phyloP scores from a whole-genome alignment of 2,329 filamentous ascomycete species.

The Fusarium staphyleae region DNA sequence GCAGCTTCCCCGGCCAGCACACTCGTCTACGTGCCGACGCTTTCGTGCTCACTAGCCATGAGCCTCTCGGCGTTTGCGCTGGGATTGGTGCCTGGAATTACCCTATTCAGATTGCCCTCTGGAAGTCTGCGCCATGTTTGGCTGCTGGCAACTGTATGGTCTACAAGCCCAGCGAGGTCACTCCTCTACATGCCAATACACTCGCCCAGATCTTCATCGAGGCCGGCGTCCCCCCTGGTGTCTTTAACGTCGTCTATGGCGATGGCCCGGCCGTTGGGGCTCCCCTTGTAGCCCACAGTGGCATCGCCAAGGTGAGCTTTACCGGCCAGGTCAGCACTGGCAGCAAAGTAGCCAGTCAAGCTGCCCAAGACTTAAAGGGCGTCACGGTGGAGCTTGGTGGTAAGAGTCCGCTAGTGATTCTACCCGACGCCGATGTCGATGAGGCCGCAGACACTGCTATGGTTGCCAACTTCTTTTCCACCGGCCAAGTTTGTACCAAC shows the following conservation, averaged over 20 bases:
- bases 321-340: constrained; percentile 88
- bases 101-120: constrained; percentile 87
- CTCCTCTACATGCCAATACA: constrained; percentile 79
- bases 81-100: constrained; percentile 95
- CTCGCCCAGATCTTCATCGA: constrained; percentile 79
- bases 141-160: constrained; percentile 90
- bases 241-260: constrained; percentile 88
- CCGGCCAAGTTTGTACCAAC: constrained; percentile 92
- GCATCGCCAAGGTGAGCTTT: constrained; percentile 86
- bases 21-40: constrained; percentile 76
- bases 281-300: constrained; percentile 74
- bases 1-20: constrained; percentile 82
- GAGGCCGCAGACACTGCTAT: constrained; percentile 88
- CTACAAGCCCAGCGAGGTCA: constrained; percentile 89
- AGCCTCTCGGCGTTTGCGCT: constrained; percentile 81
- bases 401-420: constrained; percentile 81
- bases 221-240: constrained; percentile 80
- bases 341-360: constrained; percentile 78
- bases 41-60: constrained; percentile 84
- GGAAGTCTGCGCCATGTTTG: constrained; percentile 87
- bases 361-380: constrained; percentile 83
- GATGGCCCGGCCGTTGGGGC: constrained; percentile 75
- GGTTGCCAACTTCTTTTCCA: constrained; percentile 94
- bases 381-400: constrained; percentile 93
- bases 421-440: constrained; percentile 80